phyloP scores from a whole-genome alignment of 179 eudicot genomes.

The Beta macrorhiza region DNA sequence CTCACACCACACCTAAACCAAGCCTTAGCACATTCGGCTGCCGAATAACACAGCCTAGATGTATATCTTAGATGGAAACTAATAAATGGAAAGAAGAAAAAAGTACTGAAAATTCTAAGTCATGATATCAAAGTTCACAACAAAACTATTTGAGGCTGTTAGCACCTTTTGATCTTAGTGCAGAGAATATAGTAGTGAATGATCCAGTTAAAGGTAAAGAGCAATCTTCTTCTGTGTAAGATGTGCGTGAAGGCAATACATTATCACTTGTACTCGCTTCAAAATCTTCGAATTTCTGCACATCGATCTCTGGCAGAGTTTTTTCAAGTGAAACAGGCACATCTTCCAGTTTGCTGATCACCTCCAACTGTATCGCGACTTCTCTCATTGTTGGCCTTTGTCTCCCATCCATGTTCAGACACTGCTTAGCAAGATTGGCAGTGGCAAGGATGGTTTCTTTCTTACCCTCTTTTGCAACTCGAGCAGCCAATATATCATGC shows the following conservation, averaged over 20 bases:
- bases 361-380: constrained; percentile 14
- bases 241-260: background rate
- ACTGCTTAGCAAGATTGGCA: constrained; percentile 36
- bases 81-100: background rate
- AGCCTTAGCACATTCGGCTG: background rate
- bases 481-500: constrained; percentile 29
- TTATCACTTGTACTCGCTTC: background rate
- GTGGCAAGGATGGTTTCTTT: constrained; percentile 22
- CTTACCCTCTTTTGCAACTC: constrained; percentile 23
- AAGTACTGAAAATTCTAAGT: background rate
- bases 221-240: background rate
- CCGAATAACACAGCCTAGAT: background rate
- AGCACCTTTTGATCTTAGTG: background rate
- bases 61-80: background rate
- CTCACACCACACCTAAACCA: background rate
- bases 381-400: constrained; percentile 43
- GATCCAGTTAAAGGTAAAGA: constrained; percentile 6
- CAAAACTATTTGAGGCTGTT: background rate
- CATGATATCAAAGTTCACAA: no score
- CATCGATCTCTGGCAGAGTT: background rate
- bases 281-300: background rate
- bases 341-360: constrained; percentile 9
- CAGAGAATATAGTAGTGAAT: background rate
- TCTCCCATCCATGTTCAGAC: constrained; percentile 34
- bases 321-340: background rate